Evolutionary conservation across 192 early-diverging fungal species (phyloP), one percentile per base, ranked within the genome.

Genomic region (Coemansia sp.): DNA sequence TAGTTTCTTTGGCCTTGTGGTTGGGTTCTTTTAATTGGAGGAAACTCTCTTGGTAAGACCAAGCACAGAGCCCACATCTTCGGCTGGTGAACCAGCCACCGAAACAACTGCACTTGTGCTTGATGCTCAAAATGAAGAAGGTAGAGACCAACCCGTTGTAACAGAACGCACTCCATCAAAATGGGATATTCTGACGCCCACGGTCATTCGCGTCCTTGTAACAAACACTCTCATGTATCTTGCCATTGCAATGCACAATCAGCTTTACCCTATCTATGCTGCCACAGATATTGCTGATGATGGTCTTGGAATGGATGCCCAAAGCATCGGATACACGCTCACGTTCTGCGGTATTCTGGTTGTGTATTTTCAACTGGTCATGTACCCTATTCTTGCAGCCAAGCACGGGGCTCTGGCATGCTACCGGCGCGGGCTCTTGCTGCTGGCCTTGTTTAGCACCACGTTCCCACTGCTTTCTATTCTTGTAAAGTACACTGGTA

Each of bases 21-120:
- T 90, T 40, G 91, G 89, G 2, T 83, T 79, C 36, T 80, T 87
- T 63, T 84, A 79, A 57, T 67, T 92, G 13, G 79, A 90, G 36
- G 88, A 89, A 55, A 84, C 90, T 5, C 47, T 67, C 1, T 47
- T 21, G 6, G 1, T n/a, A n/a, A 49, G 18, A 18, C 47, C 47
- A 49, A 12, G 47, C 47, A 58, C 40, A 6, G 39, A 15, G 21
- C 11, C 5, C 2, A 46, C 16, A 13, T 4, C 9, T 52, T 32
- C 18, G 6, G 47, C 1, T n/a, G 18, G 16, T 18, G 5, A 5
- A 7, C 12, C 46, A 43, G 26, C n/a, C 9, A 40, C 41, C 6
- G 65, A 54, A 41, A 19, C 4, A 6, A 61, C 59, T 13, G 39
- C 59, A 5, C 41, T 61, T 22, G 8, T 61, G 21, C 18, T 40